Conservation (phyloP, 352 stramenopile species). For the Albugo candida region DNA sequence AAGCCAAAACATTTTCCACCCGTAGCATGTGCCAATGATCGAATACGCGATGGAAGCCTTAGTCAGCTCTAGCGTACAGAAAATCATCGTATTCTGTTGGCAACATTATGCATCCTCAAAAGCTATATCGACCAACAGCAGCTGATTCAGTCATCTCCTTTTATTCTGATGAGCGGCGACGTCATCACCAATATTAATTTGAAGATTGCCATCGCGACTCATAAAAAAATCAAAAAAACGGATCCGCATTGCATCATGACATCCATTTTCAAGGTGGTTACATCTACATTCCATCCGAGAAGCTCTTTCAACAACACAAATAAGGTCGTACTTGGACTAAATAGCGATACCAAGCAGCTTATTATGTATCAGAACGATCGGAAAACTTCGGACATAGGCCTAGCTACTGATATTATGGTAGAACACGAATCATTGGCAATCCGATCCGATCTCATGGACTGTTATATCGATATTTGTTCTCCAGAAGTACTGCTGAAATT, state of each 20-base stretch:
- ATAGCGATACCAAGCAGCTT: constrained; percentile 58
- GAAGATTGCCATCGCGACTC: constrained; percentile 36
- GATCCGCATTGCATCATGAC: constrained; percentile 93
- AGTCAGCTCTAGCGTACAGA: constrained; percentile 80
- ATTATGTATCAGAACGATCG: constrained; percentile 64
- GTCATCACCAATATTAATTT: constrained; percentile 94
- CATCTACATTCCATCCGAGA: constrained; percentile 14
- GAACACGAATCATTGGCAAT: constrained; percentile 80
- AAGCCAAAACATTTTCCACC: constrained; percentile 88
- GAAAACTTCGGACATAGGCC: constrained; percentile 19
- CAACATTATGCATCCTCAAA: constrained; percentile 76
- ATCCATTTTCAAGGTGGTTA: constrained; percentile 83
- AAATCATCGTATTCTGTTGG: constrained; percentile 92
- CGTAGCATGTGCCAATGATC: constrained; percentile 91
- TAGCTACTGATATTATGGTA: constrained; percentile 59
- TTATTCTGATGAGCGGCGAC: constrained; percentile 93
- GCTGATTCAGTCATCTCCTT: constrained; percentile 92
- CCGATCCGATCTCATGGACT: constrained; percentile 89
- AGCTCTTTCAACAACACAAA: constrained; percentile 13
- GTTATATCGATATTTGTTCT: constrained; percentile 95
- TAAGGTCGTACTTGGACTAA: constrained; percentile 63
- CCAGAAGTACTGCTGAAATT: constrained; percentile 95
- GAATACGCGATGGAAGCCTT: constrained; percentile 97
- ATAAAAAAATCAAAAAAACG: constrained; percentile 68
- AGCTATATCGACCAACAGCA: constrained; percentile 83